These are phyloP conservation scores for Raphidocelis subcapitata DNA, from an alignment of 139 green algal species.

Conservation along the genomic window DNA sequence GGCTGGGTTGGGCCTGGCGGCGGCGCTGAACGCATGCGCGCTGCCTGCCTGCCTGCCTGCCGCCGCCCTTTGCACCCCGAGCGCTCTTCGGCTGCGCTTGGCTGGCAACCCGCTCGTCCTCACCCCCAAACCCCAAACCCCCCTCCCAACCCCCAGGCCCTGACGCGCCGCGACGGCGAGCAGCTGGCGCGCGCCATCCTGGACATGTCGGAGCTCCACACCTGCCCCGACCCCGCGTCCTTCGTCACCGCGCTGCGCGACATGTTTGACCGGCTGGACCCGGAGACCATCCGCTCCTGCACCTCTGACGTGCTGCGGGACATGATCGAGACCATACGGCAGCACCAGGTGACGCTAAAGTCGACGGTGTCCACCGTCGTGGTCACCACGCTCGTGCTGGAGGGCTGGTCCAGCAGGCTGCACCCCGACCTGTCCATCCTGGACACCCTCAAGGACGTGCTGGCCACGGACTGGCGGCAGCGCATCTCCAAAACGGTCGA, in stretches of 20 bases:
- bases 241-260: constrained; percentile 61
- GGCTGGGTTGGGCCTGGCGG: not conserved
- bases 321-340: constrained; percentile 80
- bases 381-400: constrained; percentile 85
- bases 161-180: constrained; percentile 61
- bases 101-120: no score
- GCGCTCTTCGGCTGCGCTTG: no score
- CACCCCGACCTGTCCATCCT: constrained; percentile 89
- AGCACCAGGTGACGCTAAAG: constrained; percentile 66
- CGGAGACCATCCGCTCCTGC: constrained; percentile 64
- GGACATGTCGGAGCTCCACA: constrained; percentile 52
- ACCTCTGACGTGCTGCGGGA: constrained; percentile 71
- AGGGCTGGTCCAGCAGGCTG: constrained; percentile 86
- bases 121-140: no score
- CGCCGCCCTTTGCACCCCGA: no score
- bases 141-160: constrained; percentile 10
- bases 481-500: constrained; percentile 56
- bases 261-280: constrained; percentile 69
- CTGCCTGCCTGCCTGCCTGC: no score
- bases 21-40: no score
- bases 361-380: constrained; percentile 61
- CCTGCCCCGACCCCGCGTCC: constrained; percentile 56
- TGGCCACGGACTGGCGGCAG: constrained; percentile 53
- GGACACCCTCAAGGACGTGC: constrained; percentile 62
- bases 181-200: constrained; percentile 55